Evolutionary conservation across 345 rosid genomes (phyloP).

Genomic region (Heritiera littoralis): DNA sequence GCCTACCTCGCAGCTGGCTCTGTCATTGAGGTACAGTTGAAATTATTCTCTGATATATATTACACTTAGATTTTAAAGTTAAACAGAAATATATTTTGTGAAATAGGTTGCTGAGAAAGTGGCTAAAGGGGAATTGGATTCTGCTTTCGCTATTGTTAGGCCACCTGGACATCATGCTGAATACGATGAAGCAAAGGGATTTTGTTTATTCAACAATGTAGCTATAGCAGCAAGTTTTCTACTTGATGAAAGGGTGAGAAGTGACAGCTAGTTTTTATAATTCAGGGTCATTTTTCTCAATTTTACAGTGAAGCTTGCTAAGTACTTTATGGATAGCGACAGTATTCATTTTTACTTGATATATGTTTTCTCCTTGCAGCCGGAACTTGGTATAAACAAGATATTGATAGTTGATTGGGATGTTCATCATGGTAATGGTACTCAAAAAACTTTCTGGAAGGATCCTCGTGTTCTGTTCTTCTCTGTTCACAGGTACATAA

Average conservation of each 20-base stretch:
- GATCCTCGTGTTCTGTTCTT: conserved; percentile 92
- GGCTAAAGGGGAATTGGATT: conserved; percentile 76
- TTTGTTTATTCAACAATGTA: conserved; percentile 92
- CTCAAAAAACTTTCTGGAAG: conserved; percentile 86
- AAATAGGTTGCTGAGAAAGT: conserved; percentile 68
- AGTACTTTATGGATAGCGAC: background rate
- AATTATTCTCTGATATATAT: background rate
- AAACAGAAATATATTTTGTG: background rate
- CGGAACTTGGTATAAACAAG: conserved; percentile 71
- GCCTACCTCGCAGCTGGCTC: conserved; percentile 92
- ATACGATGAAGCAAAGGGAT: conserved; percentile 80
- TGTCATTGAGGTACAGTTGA: conserved; percentile 61
- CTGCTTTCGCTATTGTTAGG: conserved; percentile 88
- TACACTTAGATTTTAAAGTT: background rate
- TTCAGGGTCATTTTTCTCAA: background rate
- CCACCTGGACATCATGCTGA: conserved; percentile 99
- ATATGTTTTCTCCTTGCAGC: conserved; percentile 38
- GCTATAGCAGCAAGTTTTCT: conserved; percentile 79
- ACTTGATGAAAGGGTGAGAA: conserved; percentile 63
- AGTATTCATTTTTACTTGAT: conserved; percentile 14
- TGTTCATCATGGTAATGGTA: conserved; percentile 97
- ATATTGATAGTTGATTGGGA: conserved; percentile 98
- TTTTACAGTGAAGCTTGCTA: background rate
- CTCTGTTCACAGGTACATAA: conserved; percentile 89
- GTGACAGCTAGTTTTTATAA: conserved; percentile 36